Evolutionary conservation across 2,329 filamentous ascomycete genomes (phyloP).

Genomic region (Diplodia corticola): DNA sequence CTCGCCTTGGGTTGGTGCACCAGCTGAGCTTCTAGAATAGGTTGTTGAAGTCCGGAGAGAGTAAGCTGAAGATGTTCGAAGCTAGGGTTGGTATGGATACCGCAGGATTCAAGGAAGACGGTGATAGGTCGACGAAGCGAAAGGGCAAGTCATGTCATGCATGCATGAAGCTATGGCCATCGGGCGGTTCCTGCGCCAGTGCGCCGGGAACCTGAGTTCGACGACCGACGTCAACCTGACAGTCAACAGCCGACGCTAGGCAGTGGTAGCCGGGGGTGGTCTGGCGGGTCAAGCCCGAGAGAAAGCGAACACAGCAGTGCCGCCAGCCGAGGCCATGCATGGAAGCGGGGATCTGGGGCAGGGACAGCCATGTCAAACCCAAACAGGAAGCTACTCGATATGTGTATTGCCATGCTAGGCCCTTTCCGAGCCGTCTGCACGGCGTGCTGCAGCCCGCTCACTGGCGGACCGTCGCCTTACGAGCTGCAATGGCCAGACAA

Average conservation of each 20-base stretch:
- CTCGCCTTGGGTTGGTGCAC: too few relatives aligned
- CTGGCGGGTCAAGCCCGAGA: not conserved
- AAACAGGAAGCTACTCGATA: constrained; percentile 10
- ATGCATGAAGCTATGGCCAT: constrained; percentile 8
- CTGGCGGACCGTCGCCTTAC: not conserved
- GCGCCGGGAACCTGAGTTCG: not conserved
- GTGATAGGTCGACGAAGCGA: not conserved
- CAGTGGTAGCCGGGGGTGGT: not conserved
- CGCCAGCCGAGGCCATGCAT: not conserved
- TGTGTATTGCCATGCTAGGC: not conserved
- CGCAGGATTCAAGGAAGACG: not conserved
- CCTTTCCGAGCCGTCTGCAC: not conserved
- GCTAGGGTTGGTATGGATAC: not conserved
- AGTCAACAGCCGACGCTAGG: constrained; percentile 8
- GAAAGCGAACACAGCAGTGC: not conserved
- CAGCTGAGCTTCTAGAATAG: not conserved
- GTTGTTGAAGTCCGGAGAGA: not conserved
- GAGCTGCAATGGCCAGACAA: not conserved
- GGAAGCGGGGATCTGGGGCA: not conserved
- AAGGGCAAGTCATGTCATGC: not conserved
- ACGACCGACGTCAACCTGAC: not conserved
- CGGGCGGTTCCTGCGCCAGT: not conserved
- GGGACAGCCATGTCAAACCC: not conserved
- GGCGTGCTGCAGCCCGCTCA: not conserved
- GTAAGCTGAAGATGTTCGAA: not conserved